These are phyloP conservation scores for Malassezia restricta DNA, from an alignment of 1,284 basidiomycete genomes.

Conservation along the genomic window DNA sequence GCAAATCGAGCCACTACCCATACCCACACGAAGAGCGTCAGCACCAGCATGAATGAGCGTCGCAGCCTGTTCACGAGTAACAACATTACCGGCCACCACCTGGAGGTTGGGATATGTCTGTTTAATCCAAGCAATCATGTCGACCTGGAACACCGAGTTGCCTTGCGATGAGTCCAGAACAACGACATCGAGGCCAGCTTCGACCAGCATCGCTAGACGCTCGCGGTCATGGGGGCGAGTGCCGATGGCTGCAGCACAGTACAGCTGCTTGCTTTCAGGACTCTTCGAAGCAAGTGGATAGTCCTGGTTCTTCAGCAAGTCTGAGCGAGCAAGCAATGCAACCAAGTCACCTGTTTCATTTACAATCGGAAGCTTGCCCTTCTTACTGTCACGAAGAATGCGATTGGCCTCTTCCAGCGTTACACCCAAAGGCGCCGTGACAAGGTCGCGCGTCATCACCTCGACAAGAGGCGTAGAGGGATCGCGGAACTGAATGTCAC, in stretches of 20 bases:
- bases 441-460: slow-evolving; percentile 63
- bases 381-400: slow-evolving; percentile 89
- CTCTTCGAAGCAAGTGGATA: slow-evolving; percentile 90
- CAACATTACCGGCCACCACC: slow-evolving; percentile 92
- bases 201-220: slow-evolving; percentile 70
- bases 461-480: slow-evolving; percentile 59
- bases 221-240: slow-evolving; percentile 80
- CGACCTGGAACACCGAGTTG: slow-evolving; percentile 84
- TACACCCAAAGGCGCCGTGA: slow-evolving; percentile 37
- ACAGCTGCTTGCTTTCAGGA: slow-evolving; percentile 84
- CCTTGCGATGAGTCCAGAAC: slow-evolving; percentile 93
- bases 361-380: slow-evolving; percentile 70
- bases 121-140: slow-evolving; percentile 95
- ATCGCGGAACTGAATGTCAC: slow-evolving; percentile 87
- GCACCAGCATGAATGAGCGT: slow-evolving; percentile 85
- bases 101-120: slow-evolving; percentile 58
- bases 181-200: slow-evolving; percentile 90
- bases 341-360: slow-evolving; percentile 35
- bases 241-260: slow-evolving; percentile 91
- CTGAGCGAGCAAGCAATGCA: slow-evolving; percentile 57
- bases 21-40: slow-evolving; percentile 84
- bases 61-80: slow-evolving; percentile 93
- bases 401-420: slow-evolving; percentile 84
- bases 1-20: slow-evolving; percentile 97
- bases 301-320: slow-evolving; percentile 94